A percentile compares a stretch with the other conserved stretches of the same genome.
Evolutionary conservation across 176 grass and related monocot genomes (phyloP).

Genomic region (Musa beccarii): DNA sequence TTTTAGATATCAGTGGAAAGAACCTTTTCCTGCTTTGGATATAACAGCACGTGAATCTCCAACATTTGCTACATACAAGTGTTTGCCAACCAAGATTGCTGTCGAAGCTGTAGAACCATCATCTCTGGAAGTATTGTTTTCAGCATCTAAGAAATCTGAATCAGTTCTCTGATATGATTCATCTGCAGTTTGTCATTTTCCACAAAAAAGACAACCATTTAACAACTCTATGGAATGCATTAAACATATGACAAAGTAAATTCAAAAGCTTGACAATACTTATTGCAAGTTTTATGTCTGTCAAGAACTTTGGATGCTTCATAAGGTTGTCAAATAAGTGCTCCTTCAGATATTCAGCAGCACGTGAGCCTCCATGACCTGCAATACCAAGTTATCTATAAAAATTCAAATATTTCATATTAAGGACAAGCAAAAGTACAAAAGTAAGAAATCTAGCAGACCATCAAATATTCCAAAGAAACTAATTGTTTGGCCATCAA

Average conservation of each 20-base stretch:
- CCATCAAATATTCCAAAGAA: conserved; percentile 86
- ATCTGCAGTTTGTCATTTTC: conserved; percentile 36
- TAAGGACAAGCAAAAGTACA: conserved; percentile 11
- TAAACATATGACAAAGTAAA: no score
- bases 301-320: conserved; percentile 79
- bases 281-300: conserved; percentile 78
- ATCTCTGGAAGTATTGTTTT: conserved; percentile 62
- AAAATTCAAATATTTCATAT: conserved; percentile 8
- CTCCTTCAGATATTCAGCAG: conserved; percentile 79
- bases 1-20: background rate
- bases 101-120: conserved; percentile 84
- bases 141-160: conserved; percentile 63
- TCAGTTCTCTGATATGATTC: conserved; percentile 88
- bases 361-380: conserved; percentile 86
- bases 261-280: conserved; percentile 34
- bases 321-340: conserved; percentile 79
- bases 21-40: conserved; percentile 85
- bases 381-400: conserved; percentile 29
- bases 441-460: conserved; percentile 29
- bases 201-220: background rate
- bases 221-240: no score
- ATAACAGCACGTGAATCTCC: conserved; percentile 85
- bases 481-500: conserved; percentile 62
- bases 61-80: conserved; percentile 93
- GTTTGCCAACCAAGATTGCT: conserved; percentile 76